phyloP scores from a whole-genome alignment of 768 basidiomycete species.

The Leccinum ochraceum region DNA sequence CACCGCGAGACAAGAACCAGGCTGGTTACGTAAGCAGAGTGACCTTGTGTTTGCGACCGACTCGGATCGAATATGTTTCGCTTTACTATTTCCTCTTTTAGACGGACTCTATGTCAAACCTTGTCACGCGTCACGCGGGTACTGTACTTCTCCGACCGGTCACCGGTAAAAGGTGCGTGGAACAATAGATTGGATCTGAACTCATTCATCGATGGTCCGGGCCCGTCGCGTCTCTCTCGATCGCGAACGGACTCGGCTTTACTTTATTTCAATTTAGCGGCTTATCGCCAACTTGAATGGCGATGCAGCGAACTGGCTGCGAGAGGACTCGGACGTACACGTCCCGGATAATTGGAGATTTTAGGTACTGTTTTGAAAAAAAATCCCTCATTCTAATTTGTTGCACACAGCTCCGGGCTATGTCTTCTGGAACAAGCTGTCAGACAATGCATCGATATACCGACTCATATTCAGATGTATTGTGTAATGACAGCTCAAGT shows the following conservation, averaged over 20 bases:
- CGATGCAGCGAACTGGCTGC: background rate
- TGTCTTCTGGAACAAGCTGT: background rate
- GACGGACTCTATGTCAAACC: no score
- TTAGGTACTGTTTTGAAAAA: background rate
- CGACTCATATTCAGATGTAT: conserved; percentile 1
- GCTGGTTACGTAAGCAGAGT: background rate
- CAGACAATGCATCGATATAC: background rate
- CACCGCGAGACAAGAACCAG: background rate
- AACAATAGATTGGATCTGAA: conserved; percentile 23
- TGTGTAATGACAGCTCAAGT: conserved; percentile 7
- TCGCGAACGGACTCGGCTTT: conserved; percentile 1
- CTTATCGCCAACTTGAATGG: background rate
- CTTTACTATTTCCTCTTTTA: no score
- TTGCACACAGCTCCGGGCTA: background rate
- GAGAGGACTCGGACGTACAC: background rate
- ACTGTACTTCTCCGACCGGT: conserved; percentile 5
- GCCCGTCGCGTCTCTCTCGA: background rate
- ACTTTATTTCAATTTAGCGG: background rate
- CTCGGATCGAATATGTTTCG: conserved; percentile 13
- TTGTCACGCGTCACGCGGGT: no score
- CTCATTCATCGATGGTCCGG: background rate
- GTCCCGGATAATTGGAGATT: background rate
- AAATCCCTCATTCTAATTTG: background rate
- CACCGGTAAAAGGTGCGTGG: conserved; percentile 8
- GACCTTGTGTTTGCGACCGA: background rate